Conservation (phyloP, 495 filamentous ascomycete genomes). For the Ramalina intermedia region DNA sequence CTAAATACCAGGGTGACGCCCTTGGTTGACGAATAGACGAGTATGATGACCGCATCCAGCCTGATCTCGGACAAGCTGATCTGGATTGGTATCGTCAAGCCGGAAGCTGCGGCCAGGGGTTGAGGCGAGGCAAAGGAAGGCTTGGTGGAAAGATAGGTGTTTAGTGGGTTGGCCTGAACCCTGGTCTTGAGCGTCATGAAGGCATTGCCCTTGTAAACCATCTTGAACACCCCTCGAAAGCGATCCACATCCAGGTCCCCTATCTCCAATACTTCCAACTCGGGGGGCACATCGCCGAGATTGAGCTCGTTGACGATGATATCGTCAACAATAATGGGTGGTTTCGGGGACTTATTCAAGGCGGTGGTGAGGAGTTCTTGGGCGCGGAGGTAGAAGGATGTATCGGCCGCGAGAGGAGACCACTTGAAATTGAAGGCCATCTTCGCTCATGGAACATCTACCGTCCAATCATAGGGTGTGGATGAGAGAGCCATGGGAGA, state of each 20-base stretch:
- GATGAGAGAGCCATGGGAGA: too few species aligned
- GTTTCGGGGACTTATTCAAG: conserved; percentile 95
- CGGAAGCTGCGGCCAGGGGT: conserved; percentile 82
- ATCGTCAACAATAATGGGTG: conserved; percentile 97
- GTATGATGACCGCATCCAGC: conserved; percentile 91
- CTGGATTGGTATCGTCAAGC: conserved; percentile 88
- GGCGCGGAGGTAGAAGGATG: conserved; percentile 73
- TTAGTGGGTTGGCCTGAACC: conserved; percentile 94
- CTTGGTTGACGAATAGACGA: conserved; percentile 95
- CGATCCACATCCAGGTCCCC: conserved; percentile 93
- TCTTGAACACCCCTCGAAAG: conserved; percentile 96
- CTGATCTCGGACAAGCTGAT: conserved; percentile 95
- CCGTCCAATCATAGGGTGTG: too few species aligned
- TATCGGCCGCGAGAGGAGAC: conserved; percentile 94
- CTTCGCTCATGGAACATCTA: background rate
- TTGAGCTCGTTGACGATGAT: conserved; percentile 97
- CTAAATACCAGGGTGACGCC: conserved; percentile 92
- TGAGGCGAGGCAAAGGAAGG: conserved; percentile 84
- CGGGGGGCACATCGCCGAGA: conserved; percentile 78
- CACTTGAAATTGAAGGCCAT: conserved; percentile 99
- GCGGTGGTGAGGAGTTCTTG: conserved; percentile 89
- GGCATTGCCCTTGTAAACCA: conserved; percentile 92
- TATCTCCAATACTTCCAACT: conserved; percentile 92
- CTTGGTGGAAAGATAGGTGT: conserved; percentile 84
- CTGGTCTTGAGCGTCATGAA: conserved; percentile 86